Conservation (phyloP, 768 basidiomycete species). For the Suillus clintonianus region DNA sequence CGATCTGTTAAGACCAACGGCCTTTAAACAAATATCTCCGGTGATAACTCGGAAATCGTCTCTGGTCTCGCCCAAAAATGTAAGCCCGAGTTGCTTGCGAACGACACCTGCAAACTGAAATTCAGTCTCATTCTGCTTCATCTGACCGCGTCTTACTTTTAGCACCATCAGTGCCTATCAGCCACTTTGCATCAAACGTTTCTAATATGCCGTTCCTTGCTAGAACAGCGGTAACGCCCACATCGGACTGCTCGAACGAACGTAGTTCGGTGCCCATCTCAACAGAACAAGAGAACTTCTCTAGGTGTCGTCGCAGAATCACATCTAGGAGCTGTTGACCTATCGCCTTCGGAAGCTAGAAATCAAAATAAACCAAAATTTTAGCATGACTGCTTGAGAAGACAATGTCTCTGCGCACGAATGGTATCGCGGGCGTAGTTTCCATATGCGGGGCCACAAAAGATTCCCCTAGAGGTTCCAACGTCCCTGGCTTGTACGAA, state of each 20-base stretch:
- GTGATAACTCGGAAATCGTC: constrained; percentile 28
- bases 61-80: constrained; percentile 29
- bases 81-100: constrained; percentile 7
- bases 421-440: constrained; percentile 25
- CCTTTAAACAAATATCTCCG: constrained; percentile 37
- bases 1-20: constrained; percentile 38
- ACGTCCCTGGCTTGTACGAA: constrained; percentile 27
- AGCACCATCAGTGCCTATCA: constrained; percentile 13
- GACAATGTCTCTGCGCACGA: constrained; percentile 14
- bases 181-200: no score
- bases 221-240: neutral
- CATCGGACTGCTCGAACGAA: constrained; percentile 34
- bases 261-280: constrained; percentile 38
- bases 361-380: neutral
- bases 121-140: neutral
- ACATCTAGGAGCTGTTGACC: constrained; percentile 33
- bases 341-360: constrained; percentile 17
- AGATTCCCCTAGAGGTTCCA: neutral
- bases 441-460: constrained; percentile 18
- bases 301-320: constrained; percentile 30
- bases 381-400: neutral
- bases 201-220: constrained; percentile 13
- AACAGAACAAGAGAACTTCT: constrained; percentile 24
- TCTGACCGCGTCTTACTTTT: constrained; percentile 8
- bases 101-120: neutral